A percentile compares a stretch with the other conserved stretches of the same genome.
phyloP scores from a whole-genome alignment of 352 stramenopile species.

The Pythium grandisporangium region DNA sequence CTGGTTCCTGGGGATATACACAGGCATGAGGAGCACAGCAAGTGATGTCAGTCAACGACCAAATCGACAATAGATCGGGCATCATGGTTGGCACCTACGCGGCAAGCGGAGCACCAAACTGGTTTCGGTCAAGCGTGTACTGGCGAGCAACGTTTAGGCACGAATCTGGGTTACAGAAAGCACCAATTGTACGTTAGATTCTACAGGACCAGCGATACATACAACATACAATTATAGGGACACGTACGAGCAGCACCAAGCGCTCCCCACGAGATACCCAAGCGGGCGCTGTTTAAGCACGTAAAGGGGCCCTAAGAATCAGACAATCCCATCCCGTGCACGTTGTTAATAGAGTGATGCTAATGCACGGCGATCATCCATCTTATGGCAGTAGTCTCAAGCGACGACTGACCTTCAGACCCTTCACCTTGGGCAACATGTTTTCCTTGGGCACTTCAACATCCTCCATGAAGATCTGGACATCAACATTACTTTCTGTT shows the following conservation, averaged over 20 bases:
- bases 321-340: too few species aligned
- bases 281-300: conserved; percentile 97
- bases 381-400: too few species aligned
- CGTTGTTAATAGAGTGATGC: too few species aligned
- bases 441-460: conserved; percentile 92
- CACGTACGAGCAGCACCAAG: conserved; percentile 90
- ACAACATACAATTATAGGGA: background rate
- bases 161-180: conserved; percentile 60
- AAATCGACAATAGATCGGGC: background rate
- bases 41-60: conserved; percentile 3
- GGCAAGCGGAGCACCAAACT: conserved; percentile 95
- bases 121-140: conserved; percentile 93
- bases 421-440: conserved; percentile 88
- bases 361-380: too few species aligned
- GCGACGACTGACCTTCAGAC: too few species aligned
- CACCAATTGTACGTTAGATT: background rate
- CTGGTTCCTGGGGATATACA: conserved; percentile 78
- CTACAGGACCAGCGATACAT: background rate
- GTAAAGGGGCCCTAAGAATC: conserved; percentile 98
- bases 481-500: background rate
- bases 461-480: conserved; percentile 96
- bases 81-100: conserved; percentile 64
- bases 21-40: background rate
- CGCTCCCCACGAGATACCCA: conserved; percentile 96
- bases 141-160: conserved; percentile 91